Conservation (phyloP, 169 alveolate species). For the Plasmodium vivax region DNA sequence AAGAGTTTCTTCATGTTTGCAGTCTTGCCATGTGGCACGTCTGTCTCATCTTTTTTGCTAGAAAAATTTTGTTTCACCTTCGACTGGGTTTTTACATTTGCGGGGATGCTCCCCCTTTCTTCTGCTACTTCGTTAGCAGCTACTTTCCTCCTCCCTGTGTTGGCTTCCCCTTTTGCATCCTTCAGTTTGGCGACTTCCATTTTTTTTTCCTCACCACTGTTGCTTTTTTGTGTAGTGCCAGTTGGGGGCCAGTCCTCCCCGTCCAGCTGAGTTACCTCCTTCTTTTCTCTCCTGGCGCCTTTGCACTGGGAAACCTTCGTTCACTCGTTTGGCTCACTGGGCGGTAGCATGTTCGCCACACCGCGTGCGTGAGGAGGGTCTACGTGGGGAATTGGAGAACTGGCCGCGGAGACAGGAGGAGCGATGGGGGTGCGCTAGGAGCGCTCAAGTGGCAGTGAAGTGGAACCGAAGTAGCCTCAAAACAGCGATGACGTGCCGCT, state of each 20-base stretch:
- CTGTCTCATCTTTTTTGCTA: background rate
- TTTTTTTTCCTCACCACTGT: background rate
- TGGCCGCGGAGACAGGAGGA: too few relatives aligned
- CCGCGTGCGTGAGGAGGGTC: background rate
- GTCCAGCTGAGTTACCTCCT: background rate
- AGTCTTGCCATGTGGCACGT: background rate
- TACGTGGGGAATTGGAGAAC: background rate
- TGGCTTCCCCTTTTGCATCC: background rate
- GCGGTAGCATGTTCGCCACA: background rate
- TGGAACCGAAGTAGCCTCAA: background rate
- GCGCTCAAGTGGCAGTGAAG: background rate
- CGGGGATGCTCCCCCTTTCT: background rate
- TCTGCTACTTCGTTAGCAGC: background rate
- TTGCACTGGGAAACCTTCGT: background rate
- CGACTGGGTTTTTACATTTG: background rate
- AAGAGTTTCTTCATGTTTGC: conserved; percentile 14
- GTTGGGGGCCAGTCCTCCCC: background rate
- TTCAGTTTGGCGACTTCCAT: background rate
- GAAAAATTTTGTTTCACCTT: background rate
- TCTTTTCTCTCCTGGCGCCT: background rate
- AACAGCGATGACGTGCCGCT: background rate
- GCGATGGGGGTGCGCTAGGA: too few relatives aligned
- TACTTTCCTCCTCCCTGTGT: background rate
- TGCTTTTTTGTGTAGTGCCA: background rate
- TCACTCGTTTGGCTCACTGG: background rate